A percentile compares a stretch with the other conserved stretches of the same genome.
Conservation (phyloP, 2,329 filamentous ascomycete species). For the Fusarium pseudocircinatum region DNA sequence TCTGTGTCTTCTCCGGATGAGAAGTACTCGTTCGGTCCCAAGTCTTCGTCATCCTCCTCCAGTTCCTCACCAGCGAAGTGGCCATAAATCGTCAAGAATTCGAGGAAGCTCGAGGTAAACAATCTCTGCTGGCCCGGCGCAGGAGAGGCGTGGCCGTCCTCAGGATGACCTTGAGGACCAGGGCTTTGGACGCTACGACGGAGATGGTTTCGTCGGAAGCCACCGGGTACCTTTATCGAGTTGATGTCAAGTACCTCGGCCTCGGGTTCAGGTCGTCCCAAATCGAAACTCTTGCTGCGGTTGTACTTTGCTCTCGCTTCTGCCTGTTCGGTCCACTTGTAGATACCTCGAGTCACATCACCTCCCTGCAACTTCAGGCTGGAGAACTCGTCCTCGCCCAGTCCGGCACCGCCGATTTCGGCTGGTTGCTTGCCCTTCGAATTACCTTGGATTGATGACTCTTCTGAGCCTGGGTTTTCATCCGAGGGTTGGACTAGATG, state of each 20-base stretch:
- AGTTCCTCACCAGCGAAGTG: conserved; percentile 98
- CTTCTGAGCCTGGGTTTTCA: conserved; percentile 56
- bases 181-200: conserved; percentile 77
- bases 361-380: conserved; percentile 93
- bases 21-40: conserved; percentile 91
- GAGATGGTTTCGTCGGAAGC: conserved; percentile 90
- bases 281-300: conserved; percentile 88
- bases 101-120: conserved; percentile 92
- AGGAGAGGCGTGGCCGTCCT: conserved; percentile 49
- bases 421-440: conserved; percentile 65
- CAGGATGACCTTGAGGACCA: conserved; percentile 45
- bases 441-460: conserved; percentile 55
- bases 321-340: conserved; percentile 94
- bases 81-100: conserved; percentile 93
- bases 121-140: conserved; percentile 59
- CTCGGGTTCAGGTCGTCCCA: conserved; percentile 80
- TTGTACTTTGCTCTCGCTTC: conserved; percentile 74
- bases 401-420: conserved; percentile 49
- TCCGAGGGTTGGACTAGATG: conserved; percentile 81
- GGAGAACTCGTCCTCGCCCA: conserved; percentile 84
- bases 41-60: conserved; percentile 92
- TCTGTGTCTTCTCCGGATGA: conserved; percentile 78
- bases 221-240: conserved; percentile 91
- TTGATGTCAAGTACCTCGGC: conserved; percentile 85
- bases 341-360: conserved; percentile 93